Base-by-base conservation (phyloP, 129 eudicot genomes). In the Pittosporum tobira region DNA sequence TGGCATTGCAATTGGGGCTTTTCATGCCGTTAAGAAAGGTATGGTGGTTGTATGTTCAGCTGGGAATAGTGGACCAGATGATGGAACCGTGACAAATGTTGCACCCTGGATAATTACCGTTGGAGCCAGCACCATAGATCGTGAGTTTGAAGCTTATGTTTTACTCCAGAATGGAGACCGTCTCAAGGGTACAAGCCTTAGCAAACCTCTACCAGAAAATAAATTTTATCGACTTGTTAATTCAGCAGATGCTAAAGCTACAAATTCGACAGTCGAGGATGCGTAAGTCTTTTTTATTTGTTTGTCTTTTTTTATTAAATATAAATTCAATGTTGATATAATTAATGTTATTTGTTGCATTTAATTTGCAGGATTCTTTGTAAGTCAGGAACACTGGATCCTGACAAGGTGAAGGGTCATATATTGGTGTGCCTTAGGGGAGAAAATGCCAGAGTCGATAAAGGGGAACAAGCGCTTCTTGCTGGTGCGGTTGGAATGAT, bases 401-500 rank as follows among this genome's bases (percentile, higher is more conserved):
- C 73, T 0, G 47, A 62, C 56, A 89, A 77, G 65, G 97, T 74
- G 48, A 48, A 67, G 30, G 95, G 91, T 4, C 85, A 82, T 65
- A 85, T 89, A 42, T 48, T 89, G 48, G 84, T 82, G 24, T 89
- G 97, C 56, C 56, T 79, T 19, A 72, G 97, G 57, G 97, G 95
- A 26, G 63, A 25, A n/a, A 77, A 48, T 42, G 77, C 60, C 0
- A 73, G 97, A 64, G 69, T 77, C n/a, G 88, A 62, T 13, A 85
- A 89, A 53, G 91, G 97, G 1, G 6, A 15, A 54, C 57, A 49
- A 46, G 93, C 85, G 24, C 62, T 23, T 8, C 43, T 16, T 16
- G 94, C 80, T 43, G 97, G 95, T 49, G 97, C 88, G 10, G 84
- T 63, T 8, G 97, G 93, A 2, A 85, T 89, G 95, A 63, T 89